Evolutionary conservation across 1,139 yeast species (phyloP).

Genomic region (Yarrowia galli): DNA sequence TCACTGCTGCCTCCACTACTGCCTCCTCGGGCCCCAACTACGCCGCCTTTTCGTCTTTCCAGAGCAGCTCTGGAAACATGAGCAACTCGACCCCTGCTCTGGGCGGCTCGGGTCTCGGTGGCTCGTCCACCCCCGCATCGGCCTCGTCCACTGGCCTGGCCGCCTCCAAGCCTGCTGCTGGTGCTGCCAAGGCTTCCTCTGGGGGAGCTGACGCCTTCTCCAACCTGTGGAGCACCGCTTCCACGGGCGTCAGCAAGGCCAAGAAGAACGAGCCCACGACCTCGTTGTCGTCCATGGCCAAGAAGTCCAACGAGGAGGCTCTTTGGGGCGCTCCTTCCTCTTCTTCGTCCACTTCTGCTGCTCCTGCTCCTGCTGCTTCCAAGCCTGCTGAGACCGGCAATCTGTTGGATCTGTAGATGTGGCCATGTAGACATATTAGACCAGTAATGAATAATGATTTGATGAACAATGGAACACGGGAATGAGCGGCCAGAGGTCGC

Average conservation of each 20-base stretch:
- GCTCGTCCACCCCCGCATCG: constrained; percentile 10
- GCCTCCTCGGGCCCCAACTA: constrained; percentile 43
- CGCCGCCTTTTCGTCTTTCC: constrained; percentile 38
- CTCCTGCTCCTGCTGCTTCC: constrained; percentile 52
- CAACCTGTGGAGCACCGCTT: constrained; percentile 50
- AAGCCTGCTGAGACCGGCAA: constrained; percentile 46
- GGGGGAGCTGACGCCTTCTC: constrained; percentile 40
- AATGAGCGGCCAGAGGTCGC: background rate
- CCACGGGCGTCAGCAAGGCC: constrained; percentile 46
- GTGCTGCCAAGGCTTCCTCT: constrained; percentile 40
- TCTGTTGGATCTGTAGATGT: constrained; percentile 18
- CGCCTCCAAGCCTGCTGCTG: constrained; percentile 19
- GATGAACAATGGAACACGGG: background rate
- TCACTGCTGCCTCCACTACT: constrained; percentile 44
- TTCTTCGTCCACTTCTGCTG: constrained; percentile 41
- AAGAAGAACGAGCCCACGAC: constrained; percentile 36
- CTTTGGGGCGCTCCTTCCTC: constrained; percentile 38
- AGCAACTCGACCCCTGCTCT: constrained; percentile 7
- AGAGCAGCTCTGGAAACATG: constrained; percentile 39
- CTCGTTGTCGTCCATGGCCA: constrained; percentile 38
- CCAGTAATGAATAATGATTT: constrained; percentile 35
- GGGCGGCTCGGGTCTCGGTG: background rate
- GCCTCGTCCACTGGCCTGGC: constrained; percentile 41
- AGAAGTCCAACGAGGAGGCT: constrained; percentile 31
- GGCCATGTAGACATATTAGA: constrained; percentile 16